phyloP scores from a whole-genome alignment of 805 yeast species.

The Grigorovia jiainica region DNA sequence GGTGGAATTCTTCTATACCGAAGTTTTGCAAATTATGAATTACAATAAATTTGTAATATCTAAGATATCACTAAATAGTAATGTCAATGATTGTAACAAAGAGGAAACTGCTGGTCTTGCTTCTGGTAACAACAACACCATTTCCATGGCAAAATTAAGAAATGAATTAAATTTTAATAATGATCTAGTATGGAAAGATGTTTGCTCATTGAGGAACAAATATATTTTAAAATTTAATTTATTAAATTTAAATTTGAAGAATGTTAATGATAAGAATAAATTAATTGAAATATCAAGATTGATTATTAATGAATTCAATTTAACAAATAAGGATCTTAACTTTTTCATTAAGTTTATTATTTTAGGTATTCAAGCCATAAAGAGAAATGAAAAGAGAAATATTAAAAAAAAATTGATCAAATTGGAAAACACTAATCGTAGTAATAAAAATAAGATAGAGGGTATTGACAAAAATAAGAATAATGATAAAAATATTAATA shows the following conservation, averaged over 20 bases:
- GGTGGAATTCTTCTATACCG: too few relatives aligned
- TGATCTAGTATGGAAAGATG: neutral
- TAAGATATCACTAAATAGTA: neutral
- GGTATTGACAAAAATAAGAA: conserved; percentile 1
- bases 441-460: too few relatives aligned
- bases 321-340: conserved; percentile 32
- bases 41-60: neutral
- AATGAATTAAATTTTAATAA: neutral
- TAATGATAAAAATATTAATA: neutral
- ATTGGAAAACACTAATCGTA: too few relatives aligned
- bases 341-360: conserved; percentile 76
- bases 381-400: conserved; percentile 75
- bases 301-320: conserved; percentile 33
- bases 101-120: neutral
- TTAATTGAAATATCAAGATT: neutral
- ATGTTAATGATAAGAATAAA: neutral
- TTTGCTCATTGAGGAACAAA: neutral
- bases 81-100: neutral
- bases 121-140: neutral
- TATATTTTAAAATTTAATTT: neutral
- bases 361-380: conserved; percentile 87
- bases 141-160: neutral
- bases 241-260: neutral
- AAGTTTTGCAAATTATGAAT: neutral
- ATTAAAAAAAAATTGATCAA: conserved; percentile 27